Evolutionary conservation across 1,284 basidiomycete species (phyloP).

Genomic region (Omphalotus olearius): DNA sequence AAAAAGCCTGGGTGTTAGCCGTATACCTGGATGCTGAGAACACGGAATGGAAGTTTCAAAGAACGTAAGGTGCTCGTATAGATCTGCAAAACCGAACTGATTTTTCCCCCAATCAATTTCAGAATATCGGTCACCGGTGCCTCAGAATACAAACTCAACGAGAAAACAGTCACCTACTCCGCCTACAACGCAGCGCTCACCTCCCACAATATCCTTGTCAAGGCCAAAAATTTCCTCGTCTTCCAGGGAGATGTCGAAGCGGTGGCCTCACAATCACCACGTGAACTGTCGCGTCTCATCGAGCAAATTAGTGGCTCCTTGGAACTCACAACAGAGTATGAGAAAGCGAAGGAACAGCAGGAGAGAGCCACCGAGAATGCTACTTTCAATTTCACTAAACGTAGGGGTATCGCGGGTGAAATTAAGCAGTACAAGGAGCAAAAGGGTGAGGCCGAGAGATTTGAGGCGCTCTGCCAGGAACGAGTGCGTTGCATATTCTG

Average conservation of each 20-base stretch:
- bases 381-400: conserved; percentile 91
- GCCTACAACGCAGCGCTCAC: conserved; percentile 84
- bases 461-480: conserved; percentile 75
- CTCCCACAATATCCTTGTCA: conserved; percentile 93
- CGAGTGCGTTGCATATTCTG: conserved; percentile 40
- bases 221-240: conserved; percentile 99
- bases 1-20: conserved; percentile 93
- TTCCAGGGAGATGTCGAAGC: conserved; percentile 99
- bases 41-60: conserved; percentile 87
- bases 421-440: conserved; percentile 98
- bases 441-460: conserved; percentile 89
- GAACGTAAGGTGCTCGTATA: conserved; percentile 57
- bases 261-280: conserved; percentile 92
- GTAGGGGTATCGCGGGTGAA: conserved; percentile 90
- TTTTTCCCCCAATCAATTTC: conserved; percentile 5
- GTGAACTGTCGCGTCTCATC: conserved; percentile 86
- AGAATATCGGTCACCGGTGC: conserved; percentile 85
- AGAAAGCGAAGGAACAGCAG: conserved; percentile 82
- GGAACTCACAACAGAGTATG: conserved; percentile 87
- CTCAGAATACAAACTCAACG: conserved; percentile 87
- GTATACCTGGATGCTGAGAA: conserved; percentile 77
- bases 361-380: conserved; percentile 91
- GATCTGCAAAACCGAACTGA: conserved; percentile 8
- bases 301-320: conserved; percentile 95
- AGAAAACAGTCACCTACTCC: conserved; percentile 74